These are phyloP conservation scores for Sporothrix variecibatus DNA, from an alignment of 2,329 filamentous ascomycete species.

Conservation along the genomic window DNA sequence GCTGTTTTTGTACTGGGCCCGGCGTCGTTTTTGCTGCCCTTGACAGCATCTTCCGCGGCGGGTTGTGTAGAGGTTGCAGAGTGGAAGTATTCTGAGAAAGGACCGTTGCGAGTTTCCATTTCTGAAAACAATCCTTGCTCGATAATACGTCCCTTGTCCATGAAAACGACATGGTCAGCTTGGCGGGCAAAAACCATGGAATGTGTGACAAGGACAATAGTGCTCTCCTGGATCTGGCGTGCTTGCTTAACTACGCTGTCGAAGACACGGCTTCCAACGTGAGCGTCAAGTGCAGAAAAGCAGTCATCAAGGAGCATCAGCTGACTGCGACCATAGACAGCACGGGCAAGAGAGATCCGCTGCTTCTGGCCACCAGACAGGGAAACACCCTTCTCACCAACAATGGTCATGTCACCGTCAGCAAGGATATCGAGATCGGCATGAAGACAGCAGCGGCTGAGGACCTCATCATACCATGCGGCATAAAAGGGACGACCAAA, in stretches of 20 bases:
- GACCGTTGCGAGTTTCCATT: constrained; percentile 38
- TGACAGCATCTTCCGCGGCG: background rate
- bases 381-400: constrained; percentile 66
- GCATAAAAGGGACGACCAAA: constrained; percentile 62
- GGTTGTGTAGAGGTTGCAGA: background rate
- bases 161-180: constrained; percentile 67
- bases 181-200: constrained; percentile 60
- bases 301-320: constrained; percentile 61
- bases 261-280: constrained; percentile 62
- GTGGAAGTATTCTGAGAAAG: background rate
- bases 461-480: constrained; percentile 76
- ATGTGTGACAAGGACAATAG: constrained; percentile 37
- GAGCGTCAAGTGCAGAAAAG: constrained; percentile 59
- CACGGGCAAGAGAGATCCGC: constrained; percentile 57
- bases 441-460: constrained; percentile 81
- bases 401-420: constrained; percentile 65
- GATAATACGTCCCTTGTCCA: constrained; percentile 65
- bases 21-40: background rate
- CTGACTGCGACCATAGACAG: constrained; percentile 53
- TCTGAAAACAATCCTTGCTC: constrained; percentile 66
- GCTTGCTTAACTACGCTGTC: constrained; percentile 55
- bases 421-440: constrained; percentile 80
- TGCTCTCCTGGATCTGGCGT: constrained; percentile 26
- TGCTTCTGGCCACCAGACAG: constrained; percentile 44
- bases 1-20: background rate